These are phyloP conservation scores for Lyophyllum shimeji DNA, from an alignment of 768 basidiomycete genomes.

Conservation along the genomic window DNA sequence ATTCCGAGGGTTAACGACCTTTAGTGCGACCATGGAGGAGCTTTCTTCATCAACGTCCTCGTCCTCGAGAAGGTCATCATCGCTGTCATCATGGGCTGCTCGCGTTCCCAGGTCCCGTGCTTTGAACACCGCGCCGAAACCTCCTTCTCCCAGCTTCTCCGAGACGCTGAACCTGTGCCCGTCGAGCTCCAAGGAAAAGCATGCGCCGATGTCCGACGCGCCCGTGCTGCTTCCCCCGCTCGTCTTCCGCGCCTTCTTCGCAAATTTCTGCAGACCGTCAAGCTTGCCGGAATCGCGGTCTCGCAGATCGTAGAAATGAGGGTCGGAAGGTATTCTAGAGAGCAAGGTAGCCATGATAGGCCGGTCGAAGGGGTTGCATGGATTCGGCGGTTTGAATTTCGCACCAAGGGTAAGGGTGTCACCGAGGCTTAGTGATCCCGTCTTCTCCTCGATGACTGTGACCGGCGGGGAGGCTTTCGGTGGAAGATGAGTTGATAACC, in stretches of 20 bases:
- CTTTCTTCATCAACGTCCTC: conserved; percentile 55
- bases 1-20: conserved; percentile 86
- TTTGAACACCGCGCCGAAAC: conserved; percentile 94
- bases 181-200: conserved; percentile 58
- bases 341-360: conserved; percentile 64
- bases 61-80: conserved; percentile 55
- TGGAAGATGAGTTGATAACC: conserved; percentile 24
- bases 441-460: conserved; percentile 51
- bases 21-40: conserved; percentile 73
- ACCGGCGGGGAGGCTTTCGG: conserved; percentile 23
- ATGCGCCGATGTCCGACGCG: conserved; percentile 34
- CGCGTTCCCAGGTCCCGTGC: conserved; percentile 57
- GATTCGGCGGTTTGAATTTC: conserved; percentile 76
- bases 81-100: conserved; percentile 49
- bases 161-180: conserved; percentile 66
- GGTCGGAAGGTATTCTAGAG: conserved; percentile 58
- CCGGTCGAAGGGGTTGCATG: conserved; percentile 83
- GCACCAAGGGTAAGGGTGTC: conserved; percentile 63
- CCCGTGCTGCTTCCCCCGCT: conserved; percentile 35
- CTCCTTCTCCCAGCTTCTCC: conserved; percentile 95
- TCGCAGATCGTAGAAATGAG: conserved; percentile 60
- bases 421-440: conserved; percentile 62
- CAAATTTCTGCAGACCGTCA: conserved; percentile 71
- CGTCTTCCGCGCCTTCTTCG: conserved; percentile 48
- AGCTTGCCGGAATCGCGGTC: conserved; percentile 56